phyloP scores from a whole-genome alignment of 208 protist species.

The Trypanosoma brucei region DNA sequence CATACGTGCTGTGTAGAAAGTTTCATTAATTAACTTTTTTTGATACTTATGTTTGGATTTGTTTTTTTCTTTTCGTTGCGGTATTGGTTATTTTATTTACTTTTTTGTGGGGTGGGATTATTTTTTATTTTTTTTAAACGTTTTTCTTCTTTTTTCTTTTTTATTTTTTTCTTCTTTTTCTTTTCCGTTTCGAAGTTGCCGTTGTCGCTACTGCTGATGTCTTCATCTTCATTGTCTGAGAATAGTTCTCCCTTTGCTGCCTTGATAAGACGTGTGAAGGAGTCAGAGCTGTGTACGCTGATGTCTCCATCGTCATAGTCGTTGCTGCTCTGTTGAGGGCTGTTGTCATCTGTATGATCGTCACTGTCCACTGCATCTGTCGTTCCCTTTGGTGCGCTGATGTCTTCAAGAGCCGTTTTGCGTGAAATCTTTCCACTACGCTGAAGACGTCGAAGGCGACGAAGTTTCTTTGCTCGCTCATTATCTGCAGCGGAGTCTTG shows the following conservation, averaged over 20 bases:
- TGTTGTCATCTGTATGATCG: no score
- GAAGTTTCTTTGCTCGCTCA: conserved; percentile 70
- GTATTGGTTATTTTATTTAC: background rate
- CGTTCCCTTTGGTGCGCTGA: conserved; percentile 17
- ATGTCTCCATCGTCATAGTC: conserved; percentile 25
- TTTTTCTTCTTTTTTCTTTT: background rate
- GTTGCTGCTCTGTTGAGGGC: background rate
- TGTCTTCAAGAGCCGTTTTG: conserved; percentile 57
- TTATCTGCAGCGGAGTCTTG: conserved; percentile 38
- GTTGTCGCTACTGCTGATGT: conserved; percentile 17
- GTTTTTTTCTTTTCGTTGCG: background rate
- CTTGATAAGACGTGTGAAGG: conserved; percentile 26
- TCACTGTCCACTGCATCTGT: conserved; percentile 16
- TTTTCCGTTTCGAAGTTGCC: conserved; percentile 1
- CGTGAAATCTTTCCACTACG: conserved; percentile 56
- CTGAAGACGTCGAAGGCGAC: conserved; percentile 72
- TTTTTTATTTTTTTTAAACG: background rate
- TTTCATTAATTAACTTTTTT: background rate
- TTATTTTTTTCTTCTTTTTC: background rate
- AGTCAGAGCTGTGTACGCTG: conserved; percentile 18
- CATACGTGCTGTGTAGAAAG: no score
- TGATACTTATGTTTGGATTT: background rate
- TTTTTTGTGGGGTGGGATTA: background rate
- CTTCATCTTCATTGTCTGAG: conserved; percentile 31
- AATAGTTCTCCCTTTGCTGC: conserved; percentile 30